Conservation (phyloP, 768 basidiomycete genomes). For the Scleroderma bovista region DNA sequence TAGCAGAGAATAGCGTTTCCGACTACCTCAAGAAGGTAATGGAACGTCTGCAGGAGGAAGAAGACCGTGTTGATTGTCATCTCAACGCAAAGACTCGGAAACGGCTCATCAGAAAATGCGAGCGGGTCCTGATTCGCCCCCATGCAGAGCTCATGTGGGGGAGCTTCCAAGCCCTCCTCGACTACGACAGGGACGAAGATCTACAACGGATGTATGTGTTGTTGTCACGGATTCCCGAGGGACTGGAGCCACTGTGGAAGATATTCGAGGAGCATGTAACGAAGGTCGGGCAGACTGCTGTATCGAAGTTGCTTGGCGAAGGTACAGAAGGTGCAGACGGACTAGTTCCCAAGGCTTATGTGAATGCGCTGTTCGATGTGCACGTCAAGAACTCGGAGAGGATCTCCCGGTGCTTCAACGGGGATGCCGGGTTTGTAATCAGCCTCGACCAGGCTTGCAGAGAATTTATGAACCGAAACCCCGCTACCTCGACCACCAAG, state of each 20-base stretch:
- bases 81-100: constrained; percentile 89
- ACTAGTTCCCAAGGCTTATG: constrained; percentile 89
- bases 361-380: constrained; percentile 87
- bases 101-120: constrained; percentile 75
- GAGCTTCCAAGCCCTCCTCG: constrained; percentile 83
- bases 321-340: constrained; percentile 51
- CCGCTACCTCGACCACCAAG: constrained; percentile 73
- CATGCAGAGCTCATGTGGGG: constrained; percentile 87
- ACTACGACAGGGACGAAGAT: constrained; percentile 93
- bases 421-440: constrained; percentile 90
- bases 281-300: too few relatives aligned
- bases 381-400: constrained; percentile 90
- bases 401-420: constrained; percentile 82
- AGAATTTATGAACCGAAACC: constrained; percentile 92
- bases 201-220: constrained; percentile 92
- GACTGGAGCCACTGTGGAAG: too few relatives aligned
- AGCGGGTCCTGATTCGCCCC: constrained; percentile 85
- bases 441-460: constrained; percentile 92
- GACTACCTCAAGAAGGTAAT: constrained; percentile 96
- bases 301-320: constrained; percentile 60
- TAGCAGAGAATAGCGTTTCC: constrained; percentile 80
- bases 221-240: too few relatives aligned
- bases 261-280: too few relatives aligned
- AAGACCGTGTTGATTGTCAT: constrained; percentile 92
- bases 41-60: constrained; percentile 87